Evolutionary conservation across 345 rosid genomes (phyloP).

Genomic region (Cochlearia excelsa): DNA sequence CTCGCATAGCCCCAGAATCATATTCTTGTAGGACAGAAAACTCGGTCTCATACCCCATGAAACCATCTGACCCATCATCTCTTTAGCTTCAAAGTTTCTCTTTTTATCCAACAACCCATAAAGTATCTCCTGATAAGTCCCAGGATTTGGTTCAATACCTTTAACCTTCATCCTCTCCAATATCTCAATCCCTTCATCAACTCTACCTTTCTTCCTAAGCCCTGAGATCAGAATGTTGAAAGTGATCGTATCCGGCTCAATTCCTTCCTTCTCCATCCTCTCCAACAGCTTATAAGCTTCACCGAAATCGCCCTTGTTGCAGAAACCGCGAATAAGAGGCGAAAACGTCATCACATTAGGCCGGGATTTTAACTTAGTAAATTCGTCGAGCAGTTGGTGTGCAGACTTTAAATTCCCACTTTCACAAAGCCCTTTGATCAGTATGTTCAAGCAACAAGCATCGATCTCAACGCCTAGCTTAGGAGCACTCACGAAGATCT

Average conservation of each 20-base stretch:
- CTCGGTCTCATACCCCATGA: slow-evolving; percentile 56
- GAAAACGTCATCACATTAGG: slow-evolving; percentile 79
- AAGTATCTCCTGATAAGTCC: slow-evolving; percentile 72
- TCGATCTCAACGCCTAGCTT: slow-evolving; percentile 72
- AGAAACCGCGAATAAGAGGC: slow-evolving; percentile 64
- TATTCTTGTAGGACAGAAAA: slow-evolving; percentile 58
- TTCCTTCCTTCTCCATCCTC: slow-evolving; percentile 68
- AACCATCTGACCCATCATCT: slow-evolving; percentile 56
- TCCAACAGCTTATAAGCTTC: slow-evolving; percentile 61
- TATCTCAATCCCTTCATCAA: slow-evolving; percentile 59
- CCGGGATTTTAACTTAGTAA: slow-evolving; percentile 66
- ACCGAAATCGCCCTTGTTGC: slow-evolving; percentile 52
- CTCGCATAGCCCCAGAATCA: slow-evolving; percentile 59
- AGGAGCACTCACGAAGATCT: slow-evolving; percentile 58
- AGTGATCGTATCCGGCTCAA: slow-evolving; percentile 64
- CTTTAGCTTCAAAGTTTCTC: slow-evolving; percentile 56
- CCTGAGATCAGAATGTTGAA: slow-evolving; percentile 89
- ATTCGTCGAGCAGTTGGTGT: slow-evolving; percentile 82
- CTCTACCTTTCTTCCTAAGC: slow-evolving; percentile 66
- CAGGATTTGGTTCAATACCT: slow-evolving; percentile 71
- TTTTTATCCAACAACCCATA: slow-evolving; percentile 68
- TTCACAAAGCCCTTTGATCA: slow-evolving; percentile 72
- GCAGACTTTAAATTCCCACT: slow-evolving; percentile 65
- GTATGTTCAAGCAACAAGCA: slow-evolving; percentile 76
- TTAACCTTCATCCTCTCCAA: slow-evolving; percentile 58